These are phyloP conservation scores for Pleurotus salmoneostramineus DNA, from an alignment of 768 basidiomycete genomes.

Conservation along the genomic window DNA sequence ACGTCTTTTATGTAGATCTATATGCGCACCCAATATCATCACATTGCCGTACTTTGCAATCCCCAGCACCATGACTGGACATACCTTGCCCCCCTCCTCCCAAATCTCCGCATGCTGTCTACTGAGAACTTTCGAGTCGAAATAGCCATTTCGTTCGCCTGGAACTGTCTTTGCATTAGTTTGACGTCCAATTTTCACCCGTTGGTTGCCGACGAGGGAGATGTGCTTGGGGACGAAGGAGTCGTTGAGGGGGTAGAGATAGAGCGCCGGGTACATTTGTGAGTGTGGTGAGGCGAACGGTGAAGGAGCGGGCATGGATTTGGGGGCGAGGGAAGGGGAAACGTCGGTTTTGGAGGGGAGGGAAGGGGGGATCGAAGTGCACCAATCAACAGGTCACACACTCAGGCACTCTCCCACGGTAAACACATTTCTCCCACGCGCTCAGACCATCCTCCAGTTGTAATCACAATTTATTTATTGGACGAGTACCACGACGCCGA, in stretches of 20 bases:
- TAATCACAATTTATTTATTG: no score
- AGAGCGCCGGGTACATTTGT: constrained; percentile 42
- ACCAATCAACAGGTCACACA: no score
- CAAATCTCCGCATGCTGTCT: constrained; percentile 98
- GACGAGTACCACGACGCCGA: no score
- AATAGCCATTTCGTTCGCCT: constrained; percentile 91
- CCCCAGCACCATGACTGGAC: constrained; percentile 11
- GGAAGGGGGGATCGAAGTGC: no score
- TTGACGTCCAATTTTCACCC: constrained; percentile 90
- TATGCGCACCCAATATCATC: neutral
- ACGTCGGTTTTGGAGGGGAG: no score
- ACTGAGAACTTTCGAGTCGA: constrained; percentile 92
- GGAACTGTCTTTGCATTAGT: constrained; percentile 95
- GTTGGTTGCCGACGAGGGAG: constrained; percentile 61
- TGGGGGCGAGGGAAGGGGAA: neutral
- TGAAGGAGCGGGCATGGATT: constrained; percentile 22
- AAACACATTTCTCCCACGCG: no score
- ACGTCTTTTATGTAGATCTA: constrained; percentile 99
- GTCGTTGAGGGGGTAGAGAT: constrained; percentile 91
- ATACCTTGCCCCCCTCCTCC: constrained; percentile 86
- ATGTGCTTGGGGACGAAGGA: constrained; percentile 95
- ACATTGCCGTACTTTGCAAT: neutral
- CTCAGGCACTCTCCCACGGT: no score
- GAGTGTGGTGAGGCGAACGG: constrained; percentile 13
- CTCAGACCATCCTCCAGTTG: no score